Evolutionary conservation across 2,329 filamentous ascomycete species (phyloP), one percentile per base, ranked within the genome.

Genomic region (Pseudogymnoascus sp.): DNA sequence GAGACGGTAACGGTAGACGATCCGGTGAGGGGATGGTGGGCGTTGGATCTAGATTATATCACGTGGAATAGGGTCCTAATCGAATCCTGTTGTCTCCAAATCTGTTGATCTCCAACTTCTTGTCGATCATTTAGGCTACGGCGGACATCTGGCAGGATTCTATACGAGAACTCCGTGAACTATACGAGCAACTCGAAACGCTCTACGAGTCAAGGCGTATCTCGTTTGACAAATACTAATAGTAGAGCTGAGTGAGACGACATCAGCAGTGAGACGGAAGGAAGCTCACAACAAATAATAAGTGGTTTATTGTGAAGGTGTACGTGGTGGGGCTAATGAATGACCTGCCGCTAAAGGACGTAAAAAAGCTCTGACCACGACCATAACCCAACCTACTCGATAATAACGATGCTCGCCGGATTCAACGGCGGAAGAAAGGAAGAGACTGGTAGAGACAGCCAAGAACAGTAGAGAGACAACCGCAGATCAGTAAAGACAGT

Each of bases 281-380:
- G n/a, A n/a, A n/a, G 21, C 43, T 28, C 43, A 49, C 43, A 23
- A 46, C 42, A 25, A 28, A 28, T 25, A 46, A 46, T 23, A 46
- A 25, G 43, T 46, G 42, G 42, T 11, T 46, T 21, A 46, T 25
- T n/a, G 8, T 21, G 40, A 46, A 25, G 42, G 11, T 23, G 12
- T 12, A 31, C 28, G 28, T 31, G 28, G 42, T 46, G 42, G 42
- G 42, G 42, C 42, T 14, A 46, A 46, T 2, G 42, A 46, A 25
- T 14, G 42, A 46, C 42, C 42, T 46, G 42, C 42, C 21, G 12
- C 42, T 46, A 25, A 2, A n/a, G 42, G 5, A 25, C 12, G 21
- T 11, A 43, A 38, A 46, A 46, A 46, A 46, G 42, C 42, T 46
- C 18, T 46, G 42, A 46, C 42, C 42, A 46, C 42, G 42, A 46